Conservation (phyloP, 148 eudicot species). For the Cornus controversa region DNA sequence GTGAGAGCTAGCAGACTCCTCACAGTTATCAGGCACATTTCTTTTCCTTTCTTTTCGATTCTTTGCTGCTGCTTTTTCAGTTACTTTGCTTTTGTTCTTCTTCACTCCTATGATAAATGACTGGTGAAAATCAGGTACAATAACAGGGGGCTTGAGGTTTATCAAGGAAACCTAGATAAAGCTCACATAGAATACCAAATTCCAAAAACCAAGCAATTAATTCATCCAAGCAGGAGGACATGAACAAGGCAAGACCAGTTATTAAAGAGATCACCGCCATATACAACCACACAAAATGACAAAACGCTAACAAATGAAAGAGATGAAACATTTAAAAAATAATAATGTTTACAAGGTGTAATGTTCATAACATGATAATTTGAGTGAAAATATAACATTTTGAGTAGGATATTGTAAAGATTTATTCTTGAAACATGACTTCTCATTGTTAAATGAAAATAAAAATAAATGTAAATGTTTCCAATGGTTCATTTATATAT, state of each 20-base stretch:
- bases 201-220: neutral
- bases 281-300: neutral
- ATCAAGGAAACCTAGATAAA: neutral
- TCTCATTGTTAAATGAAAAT: too few relatives aligned
- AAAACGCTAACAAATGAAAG: neutral
- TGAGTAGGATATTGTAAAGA: too few relatives aligned
- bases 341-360: neutral
- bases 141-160: neutral
- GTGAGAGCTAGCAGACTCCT: conserved; percentile 40
- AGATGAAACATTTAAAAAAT: neutral
- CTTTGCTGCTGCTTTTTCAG: conserved; percentile 10
- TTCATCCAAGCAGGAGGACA: neutral
- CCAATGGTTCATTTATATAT: too few relatives aligned
- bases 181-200: neutral
- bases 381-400: neutral
- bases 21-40: conserved; percentile 11
- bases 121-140: neutral
- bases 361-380: too few relatives aligned
- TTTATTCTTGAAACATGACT: too few relatives aligned
- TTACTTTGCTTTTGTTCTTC: neutral
- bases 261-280: neutral
- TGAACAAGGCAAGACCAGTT: neutral
- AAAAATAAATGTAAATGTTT: too few relatives aligned
- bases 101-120: neutral
- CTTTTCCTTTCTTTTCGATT: conserved; percentile 14